Evolutionary conservation across 208 protist genomes (phyloP), one percentile per base, ranked within the genome.

Genomic region (Acanthamoeba sp.): DNA sequence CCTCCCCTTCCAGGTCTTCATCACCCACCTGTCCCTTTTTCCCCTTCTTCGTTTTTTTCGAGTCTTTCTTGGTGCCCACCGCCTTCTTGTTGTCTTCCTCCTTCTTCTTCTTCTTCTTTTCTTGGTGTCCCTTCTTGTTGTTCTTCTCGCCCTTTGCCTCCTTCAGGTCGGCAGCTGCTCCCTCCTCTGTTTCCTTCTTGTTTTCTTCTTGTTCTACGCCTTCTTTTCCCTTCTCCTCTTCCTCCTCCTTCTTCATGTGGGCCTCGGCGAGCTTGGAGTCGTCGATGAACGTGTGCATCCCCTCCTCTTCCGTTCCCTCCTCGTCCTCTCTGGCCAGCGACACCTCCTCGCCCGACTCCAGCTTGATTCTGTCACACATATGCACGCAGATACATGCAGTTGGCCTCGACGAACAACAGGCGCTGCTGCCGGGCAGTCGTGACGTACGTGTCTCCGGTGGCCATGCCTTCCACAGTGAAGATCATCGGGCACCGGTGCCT

Each of bases 241-340:
- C 78, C n/a, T 87, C 78, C 38, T 87, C 78, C 48, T 87, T 87
- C 78, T 87, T 87, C 36, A 57, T 59, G 42, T 87, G 48, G 16
- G 48, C 42, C 78, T 87, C 78, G 32, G 78, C 78, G 38, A 87
- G 48, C 48, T 48, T 57, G 6, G 78, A 40, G 78, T 87, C 78
- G 42, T 87, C 78, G 32, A 87, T 87, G 38, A 87, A 59, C 27
- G 78, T 87, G 78, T 88, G 45, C 24, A 88, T 34, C 24, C 48
- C 78, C 45, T 88, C 45, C 78, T 88, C 78, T 9, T 4, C 36
- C 29, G 10, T 12, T 32, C 69, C 69, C 34, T 88, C 78, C 78
- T 55, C 78, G 20, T 38, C 78, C 6, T 22, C 32, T 9, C 9
- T 6, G 24, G 42, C 48, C 78, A 88, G 78, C 78, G 6, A 38